phyloP scores from a whole-genome alignment of 164 flowering plant species.

The Vitis labrusca region DNA sequence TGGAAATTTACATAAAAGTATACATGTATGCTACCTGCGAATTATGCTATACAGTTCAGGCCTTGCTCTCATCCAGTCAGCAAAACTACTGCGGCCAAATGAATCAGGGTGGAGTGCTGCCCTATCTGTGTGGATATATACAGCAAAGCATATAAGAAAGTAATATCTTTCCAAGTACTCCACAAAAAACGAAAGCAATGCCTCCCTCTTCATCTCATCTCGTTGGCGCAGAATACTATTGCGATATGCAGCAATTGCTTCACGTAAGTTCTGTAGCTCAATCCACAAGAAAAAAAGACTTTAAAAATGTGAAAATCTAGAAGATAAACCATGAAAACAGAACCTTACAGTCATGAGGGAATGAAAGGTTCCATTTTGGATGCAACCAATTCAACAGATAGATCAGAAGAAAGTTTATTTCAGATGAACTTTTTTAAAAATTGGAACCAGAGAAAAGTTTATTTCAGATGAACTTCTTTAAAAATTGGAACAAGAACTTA shows the following conservation, averaged over 20 bases:
- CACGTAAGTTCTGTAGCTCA: slow-evolving; percentile 78
- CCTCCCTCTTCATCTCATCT: slow-evolving; percentile 97
- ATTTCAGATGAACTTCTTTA: background rate
- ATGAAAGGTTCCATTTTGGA: no score
- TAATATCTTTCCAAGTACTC: slow-evolving; percentile 97
- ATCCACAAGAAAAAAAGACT: slow-evolving; percentile 7
- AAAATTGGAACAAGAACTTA: background rate
- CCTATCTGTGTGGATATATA: slow-evolving; percentile 87
- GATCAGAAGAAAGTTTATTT: no score
- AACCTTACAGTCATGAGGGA: background rate
- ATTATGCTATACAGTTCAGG: slow-evolving; percentile 95
- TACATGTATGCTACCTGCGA: slow-evolving; percentile 59
- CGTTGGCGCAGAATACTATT: slow-evolving; percentile 84
- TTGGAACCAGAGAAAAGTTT: background rate
- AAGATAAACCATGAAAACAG: background rate
- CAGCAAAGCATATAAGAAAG: slow-evolving; percentile 96
- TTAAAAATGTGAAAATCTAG: slow-evolving; percentile 3
- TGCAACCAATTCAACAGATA: no score
- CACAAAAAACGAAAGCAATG: slow-evolving; percentile 87
- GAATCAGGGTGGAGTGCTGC: slow-evolving; percentile 55
- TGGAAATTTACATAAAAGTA: background rate
- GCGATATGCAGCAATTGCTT: slow-evolving; percentile 93
- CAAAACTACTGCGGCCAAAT: slow-evolving; percentile 59
- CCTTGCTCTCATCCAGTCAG: slow-evolving; percentile 97
- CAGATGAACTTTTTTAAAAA: background rate